Base-by-base conservation (phyloP, 2,329 filamentous ascomycete genomes). In the Penicillium sp. region DNA sequence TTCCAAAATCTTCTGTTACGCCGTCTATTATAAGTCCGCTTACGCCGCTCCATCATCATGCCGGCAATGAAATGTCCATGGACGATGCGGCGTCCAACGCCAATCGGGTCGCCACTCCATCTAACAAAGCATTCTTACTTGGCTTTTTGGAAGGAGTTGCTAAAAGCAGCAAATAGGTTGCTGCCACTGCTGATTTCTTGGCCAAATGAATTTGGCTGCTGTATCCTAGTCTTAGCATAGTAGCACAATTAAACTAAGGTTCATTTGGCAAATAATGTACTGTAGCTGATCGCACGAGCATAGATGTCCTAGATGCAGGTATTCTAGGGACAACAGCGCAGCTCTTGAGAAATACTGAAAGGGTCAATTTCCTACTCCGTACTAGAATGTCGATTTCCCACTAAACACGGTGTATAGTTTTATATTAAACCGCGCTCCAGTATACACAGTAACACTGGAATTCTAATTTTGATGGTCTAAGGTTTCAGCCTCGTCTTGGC, bases 71-170 rank as follows among this genome's bases (percentile, higher is more conserved):
- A 13, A 65, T 70, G 7, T 68, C 62, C 35, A 64, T 67, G 15
- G 63, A 68, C n/a, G 58, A 58, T 17, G 66, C 66, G 70, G 82
- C 82, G 35, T 81, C 85, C 13, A 87, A 88, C 49, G 63, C 60
- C 15, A 73, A 67, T 55, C 72, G 67, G n/a, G 65, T 73, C 47
- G 78, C 79, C 19, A 90, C 89, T 4, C 86, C 90, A 0, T 89
- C 87, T 0, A 89, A 95, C 68, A 89, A 91, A 72, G 88, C 84
- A 17, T 95, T 95, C 70, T 78, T 96, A 72, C 81, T 95, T 56
- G 89, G 86, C 9, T 95, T 92, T 72, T 78, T 96, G 69, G 86
- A 91, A 66, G 81, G 81, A 60, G 81, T 85, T 61, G 80, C 78
- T 2, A 81, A 82, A 64, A 78, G 76, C 35, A 76, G 73, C 58